These are phyloP conservation scores for Metarhizium sp. DNA, from an alignment of 2,329 filamentous ascomycete species.

Conservation along the genomic window DNA sequence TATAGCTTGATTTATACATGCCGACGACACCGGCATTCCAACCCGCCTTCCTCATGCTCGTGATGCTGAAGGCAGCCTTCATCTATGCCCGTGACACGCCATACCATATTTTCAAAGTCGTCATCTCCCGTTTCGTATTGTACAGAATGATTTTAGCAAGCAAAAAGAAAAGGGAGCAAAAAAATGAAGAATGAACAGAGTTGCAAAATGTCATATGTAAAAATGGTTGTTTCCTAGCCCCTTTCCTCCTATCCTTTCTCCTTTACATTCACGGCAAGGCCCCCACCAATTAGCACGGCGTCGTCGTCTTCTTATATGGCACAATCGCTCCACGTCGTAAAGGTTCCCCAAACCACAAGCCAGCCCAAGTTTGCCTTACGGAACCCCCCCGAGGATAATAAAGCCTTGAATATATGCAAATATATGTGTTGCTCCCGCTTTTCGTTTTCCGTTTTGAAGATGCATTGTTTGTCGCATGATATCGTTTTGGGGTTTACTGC, in stretches of 20 bases:
- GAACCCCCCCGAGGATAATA: neutral
- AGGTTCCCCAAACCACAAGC: conserved; percentile 6
- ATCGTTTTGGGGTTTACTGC: conserved; percentile 18
- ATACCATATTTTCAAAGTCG: neutral
- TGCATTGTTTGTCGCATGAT: conserved; percentile 3
- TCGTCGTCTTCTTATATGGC: neutral
- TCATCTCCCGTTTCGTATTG: neutral
- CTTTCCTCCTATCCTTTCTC: neutral
- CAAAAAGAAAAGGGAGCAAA: neutral
- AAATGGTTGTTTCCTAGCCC: neutral
- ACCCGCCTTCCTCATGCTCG: neutral
- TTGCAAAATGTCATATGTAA: neutral
- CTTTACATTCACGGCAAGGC: neutral
- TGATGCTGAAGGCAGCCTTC: neutral
- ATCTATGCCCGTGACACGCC: neutral
- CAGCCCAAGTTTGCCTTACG: conserved; percentile 1
- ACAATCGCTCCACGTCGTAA: neutral
- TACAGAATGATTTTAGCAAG: neutral
- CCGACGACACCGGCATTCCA: neutral
- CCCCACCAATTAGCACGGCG: neutral
- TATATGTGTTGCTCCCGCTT: neutral
- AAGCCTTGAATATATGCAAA: neutral
- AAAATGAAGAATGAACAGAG: neutral
- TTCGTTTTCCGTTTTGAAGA: conserved; percentile 1
- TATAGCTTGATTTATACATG: neutral